Evolutionary conservation across 306 rosid genomes (phyloP).

Genomic region (Sophora flavescens): DNA sequence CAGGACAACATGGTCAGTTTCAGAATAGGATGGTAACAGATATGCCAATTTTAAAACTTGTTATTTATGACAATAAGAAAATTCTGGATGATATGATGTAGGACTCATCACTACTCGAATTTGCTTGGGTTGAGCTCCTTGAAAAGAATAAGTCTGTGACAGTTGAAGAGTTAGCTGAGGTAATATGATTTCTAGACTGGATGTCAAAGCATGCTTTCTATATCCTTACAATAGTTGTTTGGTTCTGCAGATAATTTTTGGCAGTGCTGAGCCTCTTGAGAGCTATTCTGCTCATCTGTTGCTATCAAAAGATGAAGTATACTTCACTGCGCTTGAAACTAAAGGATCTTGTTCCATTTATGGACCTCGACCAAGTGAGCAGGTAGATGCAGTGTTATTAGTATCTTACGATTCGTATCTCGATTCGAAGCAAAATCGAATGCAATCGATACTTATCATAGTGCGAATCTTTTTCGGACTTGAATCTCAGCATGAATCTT

Average conservation of each 20-base stretch:
- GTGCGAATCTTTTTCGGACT: too few relatives aligned
- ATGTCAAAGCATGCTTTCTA: constrained; percentile 36
- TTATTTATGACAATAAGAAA: constrained; percentile 37
- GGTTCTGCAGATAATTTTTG: constrained; percentile 88
- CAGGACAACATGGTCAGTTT: constrained; percentile 79
- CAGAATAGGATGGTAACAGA: constrained; percentile 36
- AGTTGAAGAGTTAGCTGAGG: constrained; percentile 91
- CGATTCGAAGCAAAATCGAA: too few relatives aligned
- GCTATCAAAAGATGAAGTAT: constrained; percentile 88
- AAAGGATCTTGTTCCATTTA: constrained; percentile 76
- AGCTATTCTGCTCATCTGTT: constrained; percentile 89
- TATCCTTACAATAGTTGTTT: constrained; percentile 49
- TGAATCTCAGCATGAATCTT: too few relatives aligned
- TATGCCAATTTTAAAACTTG: constrained; percentile 1
- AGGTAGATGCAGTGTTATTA: constrained; percentile 55
- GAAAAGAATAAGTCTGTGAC: constrained; percentile 85
- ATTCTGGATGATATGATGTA: constrained; percentile 53
- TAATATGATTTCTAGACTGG: constrained; percentile 46
- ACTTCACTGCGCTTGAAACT: constrained; percentile 82
- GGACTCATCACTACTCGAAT: constrained; percentile 88
- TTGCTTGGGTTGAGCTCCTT: constrained; percentile 96
- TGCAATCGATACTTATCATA: too few relatives aligned
- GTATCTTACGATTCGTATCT: too few relatives aligned
- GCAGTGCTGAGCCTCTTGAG: constrained; percentile 83
- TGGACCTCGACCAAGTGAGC: constrained; percentile 84